A percentile compares a stretch with the other conserved stretches of the same genome.
Conservation (phyloP, 805 yeast species). For the Schwanniomyces sp. region DNA sequence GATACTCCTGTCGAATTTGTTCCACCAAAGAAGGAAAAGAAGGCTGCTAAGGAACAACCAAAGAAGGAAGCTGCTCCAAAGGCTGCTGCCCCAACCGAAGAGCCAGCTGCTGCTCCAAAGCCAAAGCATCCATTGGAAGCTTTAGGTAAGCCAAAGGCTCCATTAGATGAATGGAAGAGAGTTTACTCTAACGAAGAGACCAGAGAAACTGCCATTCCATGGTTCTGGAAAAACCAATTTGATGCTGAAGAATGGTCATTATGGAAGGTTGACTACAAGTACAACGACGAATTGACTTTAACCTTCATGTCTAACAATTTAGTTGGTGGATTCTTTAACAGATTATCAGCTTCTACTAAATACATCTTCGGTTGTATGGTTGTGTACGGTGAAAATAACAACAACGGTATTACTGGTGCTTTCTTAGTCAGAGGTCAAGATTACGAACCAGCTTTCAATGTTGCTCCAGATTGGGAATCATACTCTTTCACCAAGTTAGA, state of each 20-base stretch:
- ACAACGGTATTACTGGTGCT: slow-evolving; percentile 96
- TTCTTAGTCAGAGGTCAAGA: slow-evolving; percentile 96
- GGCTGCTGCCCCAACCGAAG: slow-evolving; percentile 33
- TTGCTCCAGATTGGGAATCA: slow-evolving; percentile 99
- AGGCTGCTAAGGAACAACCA: slow-evolving; percentile 19
- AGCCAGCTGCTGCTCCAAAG: slow-evolving; percentile 62
- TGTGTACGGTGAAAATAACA: slow-evolving; percentile 98
- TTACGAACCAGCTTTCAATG: slow-evolving; percentile 85
- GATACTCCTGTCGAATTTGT: slow-evolving; percentile 66
- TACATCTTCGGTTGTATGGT: slow-evolving; percentile 91
- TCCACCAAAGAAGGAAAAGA: slow-evolving; percentile 77
- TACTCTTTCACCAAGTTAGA: slow-evolving; percentile 83
- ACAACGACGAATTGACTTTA: slow-evolving; percentile 95
- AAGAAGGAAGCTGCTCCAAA: slow-evolving; percentile 32
- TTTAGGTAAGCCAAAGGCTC: slow-evolving; percentile 69
- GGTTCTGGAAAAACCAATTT: slow-evolving; percentile 93
- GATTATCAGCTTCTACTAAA: slow-evolving; percentile 88
- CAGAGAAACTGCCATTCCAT: slow-evolving; percentile 89
- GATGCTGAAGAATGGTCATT: slow-evolving; percentile 92
- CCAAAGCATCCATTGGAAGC: slow-evolving; percentile 89
- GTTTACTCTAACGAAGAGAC: slow-evolving; percentile 96
- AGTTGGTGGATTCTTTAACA: slow-evolving; percentile 97
- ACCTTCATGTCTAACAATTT: slow-evolving; percentile 98
- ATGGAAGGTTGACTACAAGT: slow-evolving; percentile 94
- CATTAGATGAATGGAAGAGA: slow-evolving; percentile 94